Conservation (phyloP, 176 grass and related monocot species). For the Rhipidocladum racemiflorum region DNA sequence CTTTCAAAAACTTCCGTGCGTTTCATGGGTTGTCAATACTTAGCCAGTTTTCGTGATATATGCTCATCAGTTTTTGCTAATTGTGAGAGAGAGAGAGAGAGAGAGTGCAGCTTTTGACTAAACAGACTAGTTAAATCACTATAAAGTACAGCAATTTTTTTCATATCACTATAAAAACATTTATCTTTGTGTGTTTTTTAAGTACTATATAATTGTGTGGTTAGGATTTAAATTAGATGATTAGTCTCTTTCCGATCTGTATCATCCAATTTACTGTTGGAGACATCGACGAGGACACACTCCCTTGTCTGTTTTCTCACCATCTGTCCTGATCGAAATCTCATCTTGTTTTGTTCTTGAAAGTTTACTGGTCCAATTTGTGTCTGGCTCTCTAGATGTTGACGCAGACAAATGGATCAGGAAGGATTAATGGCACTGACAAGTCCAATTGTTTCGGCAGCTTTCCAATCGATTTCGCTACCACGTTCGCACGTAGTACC, state of each 20-base stretch:
- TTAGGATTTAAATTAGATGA: neutral
- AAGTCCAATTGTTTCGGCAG: neutral
- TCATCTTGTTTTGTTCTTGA: neutral
- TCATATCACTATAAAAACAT: neutral
- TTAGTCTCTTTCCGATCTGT: constrained; percentile 10
- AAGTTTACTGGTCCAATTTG: neutral
- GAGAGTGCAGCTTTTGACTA: neutral
- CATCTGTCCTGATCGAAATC: neutral
- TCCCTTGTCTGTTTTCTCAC: neutral
- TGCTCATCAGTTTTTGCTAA: neutral
- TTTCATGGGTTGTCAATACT: neutral
- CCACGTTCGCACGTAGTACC: neutral
- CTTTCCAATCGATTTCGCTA: neutral
- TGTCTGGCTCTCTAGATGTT: neutral
- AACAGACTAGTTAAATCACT: too few relatives aligned
- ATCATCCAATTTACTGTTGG: constrained; percentile 9
- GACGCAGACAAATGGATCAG: neutral
- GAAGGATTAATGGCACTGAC: neutral
- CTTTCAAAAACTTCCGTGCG: neutral
- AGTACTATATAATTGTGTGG: neutral
- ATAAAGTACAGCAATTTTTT: neutral
- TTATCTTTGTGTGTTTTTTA: neutral
- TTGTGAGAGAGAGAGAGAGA: too few relatives aligned
- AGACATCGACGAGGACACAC: neutral
- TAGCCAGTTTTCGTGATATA: neutral